These are phyloP conservation scores for Pulveroboletus sp. DNA, from an alignment of 768 basidiomycete genomes.

Conservation along the genomic window DNA sequence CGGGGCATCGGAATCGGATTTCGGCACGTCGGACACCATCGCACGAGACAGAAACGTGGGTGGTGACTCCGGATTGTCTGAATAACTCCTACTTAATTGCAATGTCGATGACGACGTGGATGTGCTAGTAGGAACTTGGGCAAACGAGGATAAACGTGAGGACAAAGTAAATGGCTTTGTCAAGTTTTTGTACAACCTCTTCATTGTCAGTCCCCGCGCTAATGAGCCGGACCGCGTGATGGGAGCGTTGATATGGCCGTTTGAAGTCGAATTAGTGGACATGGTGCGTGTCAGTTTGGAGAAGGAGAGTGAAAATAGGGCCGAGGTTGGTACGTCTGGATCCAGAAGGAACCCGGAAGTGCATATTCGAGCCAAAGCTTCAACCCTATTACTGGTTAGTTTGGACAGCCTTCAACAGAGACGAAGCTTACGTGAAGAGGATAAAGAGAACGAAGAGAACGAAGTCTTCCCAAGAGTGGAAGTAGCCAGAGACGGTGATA, in stretches of 20 bases:
- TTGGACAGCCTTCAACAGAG: constrained; percentile 6
- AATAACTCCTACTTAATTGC: constrained; percentile 4
- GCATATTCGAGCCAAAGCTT: constrained; percentile 83
- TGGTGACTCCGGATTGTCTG: constrained; percentile 40
- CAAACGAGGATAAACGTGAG: constrained; percentile 19
- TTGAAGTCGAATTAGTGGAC: constrained; percentile 27
- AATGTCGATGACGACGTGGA: neutral
- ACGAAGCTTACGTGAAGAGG: constrained; percentile 68
- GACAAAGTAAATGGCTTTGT: constrained; percentile 53
- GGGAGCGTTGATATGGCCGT: constrained; percentile 21
- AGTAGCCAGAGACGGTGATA: constrained; percentile 64
- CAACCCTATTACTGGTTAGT: constrained; percentile 48
- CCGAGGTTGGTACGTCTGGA: constrained; percentile 60
- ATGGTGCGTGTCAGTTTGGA: constrained; percentile 21
- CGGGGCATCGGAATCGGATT: constrained; percentile 36
- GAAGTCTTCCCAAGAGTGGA: constrained; percentile 86
- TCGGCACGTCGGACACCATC: constrained; percentile 38
- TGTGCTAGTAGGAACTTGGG: constrained; percentile 8
- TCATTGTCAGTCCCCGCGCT: constrained; percentile 42
- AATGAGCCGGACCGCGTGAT: constrained; percentile 34
- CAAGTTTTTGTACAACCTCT: constrained; percentile 42
- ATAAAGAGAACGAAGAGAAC: constrained; percentile 80
- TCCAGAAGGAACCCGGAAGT: constrained; percentile 88
- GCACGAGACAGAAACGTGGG: constrained; percentile 50
- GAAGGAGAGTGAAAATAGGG: constrained; percentile 43